phyloP scores from a whole-genome alignment of 164 flowering plant species.

The Kingdonia uniflora region DNA sequence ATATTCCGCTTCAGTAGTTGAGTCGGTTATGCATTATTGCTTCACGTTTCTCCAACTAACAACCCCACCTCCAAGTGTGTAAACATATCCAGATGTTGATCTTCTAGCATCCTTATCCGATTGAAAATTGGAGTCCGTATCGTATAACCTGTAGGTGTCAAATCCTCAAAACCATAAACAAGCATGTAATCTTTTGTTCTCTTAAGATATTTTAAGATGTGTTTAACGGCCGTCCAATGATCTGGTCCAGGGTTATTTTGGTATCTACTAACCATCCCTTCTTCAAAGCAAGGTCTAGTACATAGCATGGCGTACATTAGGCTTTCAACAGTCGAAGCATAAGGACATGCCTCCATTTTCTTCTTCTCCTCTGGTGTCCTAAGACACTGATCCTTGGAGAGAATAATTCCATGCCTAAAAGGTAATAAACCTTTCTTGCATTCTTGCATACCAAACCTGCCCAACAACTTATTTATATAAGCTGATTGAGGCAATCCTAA shows the following conservation, averaged over 20 bases:
- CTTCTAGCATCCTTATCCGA: neutral
- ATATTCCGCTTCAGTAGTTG: neutral
- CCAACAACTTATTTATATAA: neutral
- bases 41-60: neutral
- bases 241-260: neutral
- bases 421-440: neutral
- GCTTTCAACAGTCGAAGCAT: conserved; percentile 1
- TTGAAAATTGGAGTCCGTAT: neutral
- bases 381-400: neutral
- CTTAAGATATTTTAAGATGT: neutral
- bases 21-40: neutral
- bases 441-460: neutral
- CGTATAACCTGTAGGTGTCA: neutral
- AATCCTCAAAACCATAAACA: neutral
- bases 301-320: no score
- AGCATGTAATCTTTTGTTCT: neutral
- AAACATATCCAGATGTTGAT: neutral
- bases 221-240: neutral
- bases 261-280: neutral
- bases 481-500: neutral
- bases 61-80: neutral
- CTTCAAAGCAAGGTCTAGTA: neutral
- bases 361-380: neutral
- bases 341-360: neutral
- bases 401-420: neutral